These are phyloP conservation scores for Cryptosporidium ryanae DNA, from an alignment of 169 alveolate genomes.

Conservation along the genomic window DNA sequence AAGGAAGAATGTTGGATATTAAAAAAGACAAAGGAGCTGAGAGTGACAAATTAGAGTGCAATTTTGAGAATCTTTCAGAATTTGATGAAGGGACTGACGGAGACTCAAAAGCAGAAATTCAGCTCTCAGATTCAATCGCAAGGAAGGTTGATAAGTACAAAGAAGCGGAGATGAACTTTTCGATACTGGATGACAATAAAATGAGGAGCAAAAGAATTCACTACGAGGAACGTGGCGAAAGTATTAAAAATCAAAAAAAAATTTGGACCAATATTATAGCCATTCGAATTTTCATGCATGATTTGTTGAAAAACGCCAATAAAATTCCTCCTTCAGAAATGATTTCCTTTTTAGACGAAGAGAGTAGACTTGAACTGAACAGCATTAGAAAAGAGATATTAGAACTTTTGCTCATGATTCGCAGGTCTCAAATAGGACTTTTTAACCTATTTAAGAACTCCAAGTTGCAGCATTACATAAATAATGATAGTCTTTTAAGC, in stretches of 20 bases:
- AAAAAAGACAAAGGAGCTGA: background rate
- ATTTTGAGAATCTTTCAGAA: too few relatives aligned
- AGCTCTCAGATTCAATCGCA: conserved; percentile 14
- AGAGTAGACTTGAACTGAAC: background rate
- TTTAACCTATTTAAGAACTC: background rate
- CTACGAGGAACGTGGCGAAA: conserved; percentile 22
- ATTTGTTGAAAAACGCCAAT: conserved; percentile 15
- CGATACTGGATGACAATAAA: conserved; percentile 25
- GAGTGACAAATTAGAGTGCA: background rate
- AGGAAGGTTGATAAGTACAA: conserved; percentile 21
- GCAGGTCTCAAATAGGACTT: background rate
- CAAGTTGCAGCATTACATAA: background rate
- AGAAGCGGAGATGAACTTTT: conserved; percentile 20
- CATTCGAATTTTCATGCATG: conserved; percentile 44
- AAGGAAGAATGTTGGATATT: background rate
- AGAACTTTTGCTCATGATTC: background rate
- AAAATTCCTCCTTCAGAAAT: conserved; percentile 43
- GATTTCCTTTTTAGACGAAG: conserved; percentile 6
- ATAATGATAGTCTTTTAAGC: background rate
- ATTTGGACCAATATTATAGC: conserved; percentile 58
- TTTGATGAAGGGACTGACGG: too few relatives aligned
- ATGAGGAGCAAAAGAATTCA: conserved; percentile 4
- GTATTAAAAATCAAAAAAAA: conserved; percentile 43
- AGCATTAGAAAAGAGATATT: conserved; percentile 4
- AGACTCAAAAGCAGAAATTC: conserved; percentile 1